Conservation (phyloP, 352 stramenopile genomes). For the Globisporangium paroecandrum region DNA sequence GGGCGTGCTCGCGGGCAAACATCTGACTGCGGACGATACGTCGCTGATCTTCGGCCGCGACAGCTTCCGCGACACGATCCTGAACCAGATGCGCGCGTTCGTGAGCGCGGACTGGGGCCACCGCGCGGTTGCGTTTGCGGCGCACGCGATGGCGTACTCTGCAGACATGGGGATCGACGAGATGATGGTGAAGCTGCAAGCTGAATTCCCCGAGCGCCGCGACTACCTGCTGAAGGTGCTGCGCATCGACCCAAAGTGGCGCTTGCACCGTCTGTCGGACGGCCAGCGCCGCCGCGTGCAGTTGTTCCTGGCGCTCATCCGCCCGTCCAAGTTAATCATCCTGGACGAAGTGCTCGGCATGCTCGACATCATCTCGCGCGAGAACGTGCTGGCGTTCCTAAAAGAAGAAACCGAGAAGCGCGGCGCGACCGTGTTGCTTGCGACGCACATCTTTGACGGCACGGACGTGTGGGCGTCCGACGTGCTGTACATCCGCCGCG, state of each 20-base stretch:
- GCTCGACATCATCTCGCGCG: constrained; percentile 94
- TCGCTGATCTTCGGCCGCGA: constrained; percentile 85
- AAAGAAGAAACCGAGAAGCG: constrained; percentile 71
- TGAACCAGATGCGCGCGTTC: constrained; percentile 93
- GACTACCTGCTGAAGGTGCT: constrained; percentile 93
- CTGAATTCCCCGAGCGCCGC: constrained; percentile 91
- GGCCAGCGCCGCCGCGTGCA: constrained; percentile 91
- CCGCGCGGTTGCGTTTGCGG: constrained; percentile 93
- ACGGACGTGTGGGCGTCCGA: constrained; percentile 95
- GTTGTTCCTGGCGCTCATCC: constrained; percentile 94
- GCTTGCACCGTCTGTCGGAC: constrained; percentile 79
- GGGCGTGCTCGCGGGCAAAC: constrained; percentile 91
- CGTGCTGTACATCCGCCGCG: constrained; percentile 89
- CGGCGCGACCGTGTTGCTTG: constrained; percentile 65
- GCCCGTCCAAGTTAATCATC: constrained; percentile 95
- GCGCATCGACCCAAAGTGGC: constrained; percentile 93
- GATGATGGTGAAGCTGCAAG: constrained; percentile 97
- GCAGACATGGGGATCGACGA: constrained; percentile 95
- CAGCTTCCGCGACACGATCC: constrained; percentile 93
- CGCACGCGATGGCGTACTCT: constrained; percentile 80
- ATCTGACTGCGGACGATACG: constrained; percentile 90
- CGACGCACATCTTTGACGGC: constrained; percentile 97
- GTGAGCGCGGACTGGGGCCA: constrained; percentile 97
- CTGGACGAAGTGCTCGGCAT: constrained; percentile 98
- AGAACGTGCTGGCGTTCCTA: constrained; percentile 93